Conservation (phyloP, 1,284 basidiomycete genomes). For the Sporisorium reilianum region DNA sequence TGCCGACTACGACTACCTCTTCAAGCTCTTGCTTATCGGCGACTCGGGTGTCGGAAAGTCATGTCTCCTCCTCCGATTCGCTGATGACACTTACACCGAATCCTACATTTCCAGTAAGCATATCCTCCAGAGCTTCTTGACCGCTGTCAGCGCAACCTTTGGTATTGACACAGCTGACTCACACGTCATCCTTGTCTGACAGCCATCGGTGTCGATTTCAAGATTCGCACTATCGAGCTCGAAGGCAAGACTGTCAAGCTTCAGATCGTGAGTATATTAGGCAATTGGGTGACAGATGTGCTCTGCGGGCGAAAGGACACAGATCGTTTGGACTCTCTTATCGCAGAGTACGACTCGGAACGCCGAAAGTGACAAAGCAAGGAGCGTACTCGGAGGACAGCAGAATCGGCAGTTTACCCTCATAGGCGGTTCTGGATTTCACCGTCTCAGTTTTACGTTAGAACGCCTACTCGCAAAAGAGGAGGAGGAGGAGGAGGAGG, state of each 20-base stretch:
- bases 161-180: neutral
- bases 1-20: constrained; percentile 68
- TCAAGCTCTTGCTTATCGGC: constrained; percentile 73
- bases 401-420: too few species aligned
- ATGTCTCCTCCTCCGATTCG: constrained; percentile 71
- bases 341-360: neutral
- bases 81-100: constrained; percentile 72
- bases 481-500: neutral
- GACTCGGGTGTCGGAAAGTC: constrained; percentile 94
- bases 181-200: neutral
- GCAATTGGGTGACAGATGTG: neutral
- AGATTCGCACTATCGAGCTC: constrained; percentile 99
- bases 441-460: too few species aligned
- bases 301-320: neutral
- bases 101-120: constrained; percentile 71
- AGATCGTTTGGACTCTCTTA: neutral
- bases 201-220: constrained; percentile 83
- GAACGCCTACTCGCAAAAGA: too few species aligned
- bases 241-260: constrained; percentile 99
- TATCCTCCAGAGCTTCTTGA: neutral
- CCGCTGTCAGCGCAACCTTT: neutral
- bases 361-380: neutral
- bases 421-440: too few species aligned
- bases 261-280: constrained; percentile 86
- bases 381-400: neutral